Percentiles rank a stretch among this genome's conserved stretches.
Evolutionary conservation across 2,329 filamentous ascomycete species (phyloP).

Genomic region (Pyrenochaeta sp.): DNA sequence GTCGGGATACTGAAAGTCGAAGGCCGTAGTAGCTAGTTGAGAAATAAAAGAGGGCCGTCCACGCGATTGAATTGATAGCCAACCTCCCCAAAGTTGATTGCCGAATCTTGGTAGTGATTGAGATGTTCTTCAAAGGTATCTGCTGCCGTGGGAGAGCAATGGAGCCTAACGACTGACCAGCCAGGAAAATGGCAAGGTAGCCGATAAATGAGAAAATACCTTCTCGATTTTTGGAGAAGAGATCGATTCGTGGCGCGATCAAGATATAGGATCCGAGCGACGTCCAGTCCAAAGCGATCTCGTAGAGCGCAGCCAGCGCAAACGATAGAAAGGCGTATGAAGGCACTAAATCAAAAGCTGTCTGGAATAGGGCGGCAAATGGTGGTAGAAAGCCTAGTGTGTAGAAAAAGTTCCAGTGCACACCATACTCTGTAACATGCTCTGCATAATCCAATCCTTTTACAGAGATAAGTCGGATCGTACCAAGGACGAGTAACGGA

Average conservation of each 20-base stretch:
- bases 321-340: conserved; percentile 81
- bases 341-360: conserved; percentile 72
- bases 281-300: conserved; percentile 76
- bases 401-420: conserved; percentile 99
- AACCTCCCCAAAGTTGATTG: conserved; percentile 70
- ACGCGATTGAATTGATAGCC: conserved; percentile 70
- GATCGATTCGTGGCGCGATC: conserved; percentile 77
- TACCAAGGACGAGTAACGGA: conserved; percentile 80
- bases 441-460: conserved; percentile 97
- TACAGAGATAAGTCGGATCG: conserved; percentile 84
- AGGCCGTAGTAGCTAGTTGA: conserved; percentile 75
- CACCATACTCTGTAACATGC: conserved; percentile 95
- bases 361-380: conserved; percentile 84
- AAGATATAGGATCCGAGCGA: conserved; percentile 84
- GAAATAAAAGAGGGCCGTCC: conserved; percentile 74
- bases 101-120: conserved; percentile 57
- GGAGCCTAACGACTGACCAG: conserved; percentile 84
- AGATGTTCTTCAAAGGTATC: conserved; percentile 55
- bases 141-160: conserved; percentile 72
- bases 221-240: conserved; percentile 91
- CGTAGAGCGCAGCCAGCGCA: conserved; percentile 73
- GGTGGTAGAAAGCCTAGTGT: conserved; percentile 88
- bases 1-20: conserved; percentile 76
- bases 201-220: conserved; percentile 95
- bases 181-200: conserved; percentile 93